Evolutionary conservation across 2,329 filamentous ascomycete genomes (phyloP).

Genomic region (Tolypocladium pustulatum): DNA sequence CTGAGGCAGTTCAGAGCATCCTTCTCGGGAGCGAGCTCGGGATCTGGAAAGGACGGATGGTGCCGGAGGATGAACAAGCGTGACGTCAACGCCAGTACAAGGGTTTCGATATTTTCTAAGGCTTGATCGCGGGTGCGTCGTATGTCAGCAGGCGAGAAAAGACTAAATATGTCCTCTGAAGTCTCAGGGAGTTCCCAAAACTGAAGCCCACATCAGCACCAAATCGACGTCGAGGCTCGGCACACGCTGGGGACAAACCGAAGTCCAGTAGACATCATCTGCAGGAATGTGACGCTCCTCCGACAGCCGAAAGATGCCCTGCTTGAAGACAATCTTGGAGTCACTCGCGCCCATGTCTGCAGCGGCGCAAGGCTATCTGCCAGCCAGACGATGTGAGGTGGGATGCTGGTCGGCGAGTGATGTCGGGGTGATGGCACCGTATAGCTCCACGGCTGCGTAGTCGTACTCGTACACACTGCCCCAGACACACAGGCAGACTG

Average conservation of each 20-base stretch:
- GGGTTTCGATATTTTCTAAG: constrained; percentile 79
- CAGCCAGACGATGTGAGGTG: constrained; percentile 5
- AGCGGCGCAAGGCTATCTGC: constrained; percentile 13
- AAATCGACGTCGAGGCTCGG: neutral
- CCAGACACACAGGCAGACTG: neutral
- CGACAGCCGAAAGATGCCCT: constrained; percentile 94
- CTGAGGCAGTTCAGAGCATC: constrained; percentile 95
- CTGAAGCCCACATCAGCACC: constrained; percentile 31
- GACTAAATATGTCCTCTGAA: constrained; percentile 89
- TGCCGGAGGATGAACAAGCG: constrained; percentile 74
- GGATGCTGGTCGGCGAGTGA: constrained; percentile 3
- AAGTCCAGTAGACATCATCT: constrained; percentile 87
- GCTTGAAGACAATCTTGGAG: constrained; percentile 97
- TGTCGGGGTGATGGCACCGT: neutral
- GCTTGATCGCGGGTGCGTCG: constrained; percentile 78
- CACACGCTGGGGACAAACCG: constrained; percentile 46
- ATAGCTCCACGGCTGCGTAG: neutral
- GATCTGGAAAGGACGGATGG: constrained; percentile 82
- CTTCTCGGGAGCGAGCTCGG: constrained; percentile 70
- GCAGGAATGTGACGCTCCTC: constrained; percentile 80
- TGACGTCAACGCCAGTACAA: constrained; percentile 74
- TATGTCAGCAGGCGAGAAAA: constrained; percentile 84
- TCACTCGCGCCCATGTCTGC: constrained; percentile 85
- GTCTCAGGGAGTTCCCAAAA: constrained; percentile 98
- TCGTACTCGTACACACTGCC: neutral